Evolutionary conservation across 2,329 filamentous ascomycete genomes (phyloP).

Genomic region (Alternaria tenuissima): DNA sequence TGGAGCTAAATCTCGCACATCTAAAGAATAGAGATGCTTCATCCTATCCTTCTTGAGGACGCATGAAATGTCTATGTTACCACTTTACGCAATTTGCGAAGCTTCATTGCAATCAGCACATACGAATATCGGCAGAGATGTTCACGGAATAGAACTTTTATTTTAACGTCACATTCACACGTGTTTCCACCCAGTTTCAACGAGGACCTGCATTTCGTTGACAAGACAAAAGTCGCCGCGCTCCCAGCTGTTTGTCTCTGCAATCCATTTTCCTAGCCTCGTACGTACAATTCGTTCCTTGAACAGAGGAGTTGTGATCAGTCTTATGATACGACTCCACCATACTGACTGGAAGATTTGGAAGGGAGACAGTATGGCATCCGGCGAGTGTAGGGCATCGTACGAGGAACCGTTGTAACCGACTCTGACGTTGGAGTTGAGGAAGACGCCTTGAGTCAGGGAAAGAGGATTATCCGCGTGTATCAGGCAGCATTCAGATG

Average conservation of each 20-base stretch:
- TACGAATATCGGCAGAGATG: not conserved
- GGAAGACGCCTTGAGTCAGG: conserved; percentile 63
- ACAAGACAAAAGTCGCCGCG: conserved; percentile 45
- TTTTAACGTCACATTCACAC: conserved; percentile 27
- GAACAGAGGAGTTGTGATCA: conserved; percentile 16
- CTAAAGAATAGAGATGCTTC: not conserved
- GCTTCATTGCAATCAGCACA: not conserved
- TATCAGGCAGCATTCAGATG: conserved; percentile 80
- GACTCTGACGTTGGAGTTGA: conserved; percentile 75
- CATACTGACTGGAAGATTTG: conserved; percentile 21
- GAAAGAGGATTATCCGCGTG: conserved; percentile 74
- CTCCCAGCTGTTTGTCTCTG: conserved; percentile 27
- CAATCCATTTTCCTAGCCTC: conserved; percentile 20
- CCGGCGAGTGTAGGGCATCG: conserved; percentile 18
- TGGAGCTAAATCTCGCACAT: not conserved
- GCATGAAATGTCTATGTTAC: not conserved
- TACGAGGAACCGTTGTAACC: conserved; percentile 62
- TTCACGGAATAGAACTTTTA: not conserved
- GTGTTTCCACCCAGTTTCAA: conserved; percentile 49
- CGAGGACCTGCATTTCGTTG: conserved; percentile 52
- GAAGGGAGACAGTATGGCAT: conserved; percentile 18
- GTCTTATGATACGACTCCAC: conserved; percentile 22
- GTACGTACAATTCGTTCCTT: conserved; percentile 20
- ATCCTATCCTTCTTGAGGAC: not conserved
- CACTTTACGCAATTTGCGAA: not conserved